These are phyloP conservation scores for Suillus alpinus DNA, from an alignment of 768 basidiomycete species.

Conservation along the genomic window DNA sequence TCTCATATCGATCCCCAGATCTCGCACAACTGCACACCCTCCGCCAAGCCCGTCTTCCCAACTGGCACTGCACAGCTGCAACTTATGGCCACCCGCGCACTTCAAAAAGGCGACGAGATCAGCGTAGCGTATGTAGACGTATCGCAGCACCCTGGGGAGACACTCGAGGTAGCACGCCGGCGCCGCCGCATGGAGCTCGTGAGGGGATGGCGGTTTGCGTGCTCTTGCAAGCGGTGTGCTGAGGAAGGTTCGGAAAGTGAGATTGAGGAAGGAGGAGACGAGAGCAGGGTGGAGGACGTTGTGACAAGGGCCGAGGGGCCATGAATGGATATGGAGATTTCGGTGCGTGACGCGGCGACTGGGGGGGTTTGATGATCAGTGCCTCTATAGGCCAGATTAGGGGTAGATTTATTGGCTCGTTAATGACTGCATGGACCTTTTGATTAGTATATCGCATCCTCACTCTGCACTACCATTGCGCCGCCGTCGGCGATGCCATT, in stretches of 20 bases:
- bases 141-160: constrained; percentile 52
- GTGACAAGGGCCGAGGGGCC: constrained; percentile 30
- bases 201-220: constrained; percentile 81
- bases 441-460: not conserved
- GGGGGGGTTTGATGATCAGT: too few relatives aligned
- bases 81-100: constrained; percentile 60
- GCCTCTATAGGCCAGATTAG: not conserved
- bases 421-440: constrained; percentile 3
- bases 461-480: not conserved
- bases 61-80: constrained; percentile 67
- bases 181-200: constrained; percentile 72
- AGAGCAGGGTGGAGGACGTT: constrained; percentile 44
- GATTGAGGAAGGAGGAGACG: constrained; percentile 43
- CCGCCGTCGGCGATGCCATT: not conserved
- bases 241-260: constrained; percentile 46
- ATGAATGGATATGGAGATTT: constrained; percentile 9
- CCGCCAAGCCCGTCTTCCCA: constrained; percentile 61
- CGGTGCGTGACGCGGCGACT: not conserved
- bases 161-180: constrained; percentile 51
- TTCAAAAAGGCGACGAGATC: constrained; percentile 75
- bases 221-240: constrained; percentile 63
- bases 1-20: constrained; percentile 34
- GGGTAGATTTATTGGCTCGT: not conserved
- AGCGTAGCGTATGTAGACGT: constrained; percentile 77
- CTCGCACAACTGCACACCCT: constrained; percentile 72